phyloP scores from a whole-genome alignment of 495 filamentous ascomycete species.

The Lophium mytilinum region DNA sequence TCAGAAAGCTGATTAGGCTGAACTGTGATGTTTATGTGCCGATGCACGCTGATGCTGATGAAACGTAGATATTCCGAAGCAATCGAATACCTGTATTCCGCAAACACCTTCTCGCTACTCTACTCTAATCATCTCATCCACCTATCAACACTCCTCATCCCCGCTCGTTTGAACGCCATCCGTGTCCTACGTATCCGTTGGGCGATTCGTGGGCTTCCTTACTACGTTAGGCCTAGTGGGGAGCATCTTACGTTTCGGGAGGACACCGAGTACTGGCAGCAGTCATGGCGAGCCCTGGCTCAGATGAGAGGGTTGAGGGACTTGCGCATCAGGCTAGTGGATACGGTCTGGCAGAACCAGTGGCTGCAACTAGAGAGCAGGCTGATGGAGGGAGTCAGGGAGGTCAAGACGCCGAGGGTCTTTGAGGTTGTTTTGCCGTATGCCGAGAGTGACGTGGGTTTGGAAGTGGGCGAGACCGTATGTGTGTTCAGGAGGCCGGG shows the following conservation, averaged over 20 bases:
- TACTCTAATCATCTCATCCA: slow-evolving; percentile 18
- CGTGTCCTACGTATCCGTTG: slow-evolving; percentile 18
- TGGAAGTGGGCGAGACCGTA: background rate
- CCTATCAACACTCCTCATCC: slow-evolving; percentile 13
- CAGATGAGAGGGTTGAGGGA: slow-evolving; percentile 12
- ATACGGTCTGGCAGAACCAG: slow-evolving; percentile 14
- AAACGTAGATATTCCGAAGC: slow-evolving; percentile 18
- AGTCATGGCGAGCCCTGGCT: slow-evolving; percentile 10
- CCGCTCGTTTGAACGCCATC: slow-evolving; percentile 11
- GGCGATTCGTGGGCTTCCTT: slow-evolving; percentile 20
- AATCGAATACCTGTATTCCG: slow-evolving; percentile 10
- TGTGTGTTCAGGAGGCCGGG: slow-evolving; percentile 11
- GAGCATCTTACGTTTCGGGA: slow-evolving; percentile 13
- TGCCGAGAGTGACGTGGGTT: slow-evolving; percentile 1
- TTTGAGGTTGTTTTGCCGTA: slow-evolving; percentile 22
- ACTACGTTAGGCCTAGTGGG: slow-evolving; percentile 1
- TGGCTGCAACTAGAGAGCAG: slow-evolving; percentile 10
- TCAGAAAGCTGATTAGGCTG: background rate
- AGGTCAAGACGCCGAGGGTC: slow-evolving; percentile 4
- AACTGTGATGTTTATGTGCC: background rate
- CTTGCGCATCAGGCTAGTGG: slow-evolving; percentile 13
- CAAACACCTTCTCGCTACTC: slow-evolving; percentile 20
- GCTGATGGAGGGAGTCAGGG: slow-evolving; percentile 13
- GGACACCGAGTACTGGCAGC: slow-evolving; percentile 18
- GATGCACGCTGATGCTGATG: background rate